Conservation (phyloP, 2,329 filamentous ascomycete genomes). For the Arthrinium puccinioides region DNA sequence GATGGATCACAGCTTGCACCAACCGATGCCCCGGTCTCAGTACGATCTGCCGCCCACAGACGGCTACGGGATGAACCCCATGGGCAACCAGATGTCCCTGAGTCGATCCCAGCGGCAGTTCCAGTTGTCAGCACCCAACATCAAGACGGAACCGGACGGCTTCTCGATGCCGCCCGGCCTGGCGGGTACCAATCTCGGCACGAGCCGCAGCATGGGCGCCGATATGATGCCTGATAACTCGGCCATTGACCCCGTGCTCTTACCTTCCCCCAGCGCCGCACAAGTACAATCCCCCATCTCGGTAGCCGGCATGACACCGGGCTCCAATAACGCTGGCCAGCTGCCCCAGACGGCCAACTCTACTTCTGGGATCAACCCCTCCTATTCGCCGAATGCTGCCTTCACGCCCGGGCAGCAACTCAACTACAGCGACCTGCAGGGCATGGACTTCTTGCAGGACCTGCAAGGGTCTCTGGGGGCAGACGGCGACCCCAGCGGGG, state of each 20-base stretch:
- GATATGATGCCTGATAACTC: conserved; percentile 26
- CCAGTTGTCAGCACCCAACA: conserved; percentile 18
- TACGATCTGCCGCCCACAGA: conserved; percentile 8
- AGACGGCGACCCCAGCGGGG: conserved; percentile 23
- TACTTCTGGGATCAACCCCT: conserved; percentile 13
- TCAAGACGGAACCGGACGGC: conserved; percentile 31
- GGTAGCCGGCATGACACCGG: conserved; percentile 21
- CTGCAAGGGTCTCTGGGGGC: conserved; percentile 25
- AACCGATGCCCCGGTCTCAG: conserved; percentile 9
- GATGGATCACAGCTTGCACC: conserved; percentile 15
- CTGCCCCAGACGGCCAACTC: too few species aligned
- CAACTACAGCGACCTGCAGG: conserved; percentile 41
- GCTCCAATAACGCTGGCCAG: conserved; percentile 8
- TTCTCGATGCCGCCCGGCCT: conserved; percentile 32
- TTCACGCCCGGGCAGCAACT: conserved; percentile 20
- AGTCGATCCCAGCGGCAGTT: conserved; percentile 16
- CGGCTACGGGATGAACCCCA: conserved; percentile 12
- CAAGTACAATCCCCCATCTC: conserved; percentile 26
- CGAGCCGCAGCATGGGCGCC: conserved; percentile 21
- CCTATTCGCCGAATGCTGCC: conserved; percentile 18
- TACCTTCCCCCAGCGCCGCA: conserved; percentile 35
- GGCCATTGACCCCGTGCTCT: conserved; percentile 34
- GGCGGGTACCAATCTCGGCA: conserved; percentile 30
- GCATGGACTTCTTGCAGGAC: conserved; percentile 46
- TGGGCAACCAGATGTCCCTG: conserved; percentile 13